phyloP scores from a whole-genome alignment of 495 filamentous ascomycete genomes.

The Hypoxylon fuscum region DNA sequence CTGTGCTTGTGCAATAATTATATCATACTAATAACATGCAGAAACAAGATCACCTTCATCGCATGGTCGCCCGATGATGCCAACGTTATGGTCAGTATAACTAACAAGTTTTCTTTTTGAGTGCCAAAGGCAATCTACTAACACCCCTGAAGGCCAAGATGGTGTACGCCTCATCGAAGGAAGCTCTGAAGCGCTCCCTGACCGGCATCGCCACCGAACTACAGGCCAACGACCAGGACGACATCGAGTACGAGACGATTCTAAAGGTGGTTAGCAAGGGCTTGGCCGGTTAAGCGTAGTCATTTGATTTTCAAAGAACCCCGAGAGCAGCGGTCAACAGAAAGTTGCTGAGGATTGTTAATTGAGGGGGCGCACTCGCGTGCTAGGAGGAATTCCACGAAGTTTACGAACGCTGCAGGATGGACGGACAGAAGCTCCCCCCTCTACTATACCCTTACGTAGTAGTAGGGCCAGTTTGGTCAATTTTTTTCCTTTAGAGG shows the following conservation, averaged over 20 bases:
- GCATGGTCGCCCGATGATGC: constrained; percentile 90
- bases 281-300: constrained; percentile 49
- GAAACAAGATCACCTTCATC: constrained; percentile 97
- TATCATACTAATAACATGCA: constrained; percentile 48
- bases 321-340: constrained; percentile 20
- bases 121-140: constrained; percentile 8
- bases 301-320: not conserved
- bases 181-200: constrained; percentile 86
- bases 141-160: constrained; percentile 74
- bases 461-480: constrained; percentile 40
- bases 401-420: constrained; percentile 39
- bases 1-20: not conserved
- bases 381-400: constrained; percentile 39
- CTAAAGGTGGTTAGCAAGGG: constrained; percentile 84
- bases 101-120: constrained; percentile 3
- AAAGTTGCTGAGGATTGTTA: constrained; percentile 28
- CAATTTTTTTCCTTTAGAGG: constrained; percentile 35
- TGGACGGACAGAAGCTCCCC: constrained; percentile 33
- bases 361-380: constrained; percentile 32
- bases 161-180: constrained; percentile 97
- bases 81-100: constrained; percentile 74
- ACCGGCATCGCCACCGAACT: constrained; percentile 81
- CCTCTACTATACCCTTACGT: constrained; percentile 22
- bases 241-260: constrained; percentile 85
- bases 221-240: constrained; percentile 91